Base-by-base conservation (phyloP, 352 stramenopile species). In the Phytophthora parvispora region DNA sequence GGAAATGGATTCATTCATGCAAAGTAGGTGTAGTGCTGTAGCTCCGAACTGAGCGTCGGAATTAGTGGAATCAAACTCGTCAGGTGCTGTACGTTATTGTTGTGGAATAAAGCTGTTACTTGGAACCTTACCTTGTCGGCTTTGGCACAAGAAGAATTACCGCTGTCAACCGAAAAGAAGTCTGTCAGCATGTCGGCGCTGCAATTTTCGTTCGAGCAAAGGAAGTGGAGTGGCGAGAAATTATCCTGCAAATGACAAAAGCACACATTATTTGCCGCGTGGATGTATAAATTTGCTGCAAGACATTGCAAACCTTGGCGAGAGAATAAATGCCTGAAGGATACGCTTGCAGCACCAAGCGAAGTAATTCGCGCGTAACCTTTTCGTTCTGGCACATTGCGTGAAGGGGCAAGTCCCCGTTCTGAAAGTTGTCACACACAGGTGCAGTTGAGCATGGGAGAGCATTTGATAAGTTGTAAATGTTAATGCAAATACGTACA, bases 21-120 rank as follows among this genome's bases (percentile, higher is more conserved):
- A 92, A n/a, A 94, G 53, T 9, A 86, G 36, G 55, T 94, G 86
- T 20, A 94, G 67, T 4, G 86, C 71, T 12, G 79, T 88, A 16
- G 81, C 78, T 28, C 82, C 84, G 59, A 81, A 89, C 83, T 94
- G 25, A 24, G 13, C 5, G 34, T 27, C 32, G 2, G 2, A 28
- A 27, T 60, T 20, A 47, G 29, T 40, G 12, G 6, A 45, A n/a
- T 27, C 16, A 60, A 48, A 6, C 25, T 10, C 25, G 18, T 54
- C 9, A 64, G 29, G 25, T 60, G 16, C 25, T 34, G 22, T 7
- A 31, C 18, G 12, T 4, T 18, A 28, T 42, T 1, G 24, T 22
- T 7, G 15, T 38, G 50, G n/a, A 16, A 27, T 4, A 24, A 16
- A 27, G 42, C 3, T 27, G 25, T 20, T 29, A 43, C 15, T 10